A percentile compares a stretch with the other conserved stretches of the same genome.
Evolutionary conservation across 495 filamentous ascomycete species (phyloP).

Genomic region (Neurospora sp.): DNA sequence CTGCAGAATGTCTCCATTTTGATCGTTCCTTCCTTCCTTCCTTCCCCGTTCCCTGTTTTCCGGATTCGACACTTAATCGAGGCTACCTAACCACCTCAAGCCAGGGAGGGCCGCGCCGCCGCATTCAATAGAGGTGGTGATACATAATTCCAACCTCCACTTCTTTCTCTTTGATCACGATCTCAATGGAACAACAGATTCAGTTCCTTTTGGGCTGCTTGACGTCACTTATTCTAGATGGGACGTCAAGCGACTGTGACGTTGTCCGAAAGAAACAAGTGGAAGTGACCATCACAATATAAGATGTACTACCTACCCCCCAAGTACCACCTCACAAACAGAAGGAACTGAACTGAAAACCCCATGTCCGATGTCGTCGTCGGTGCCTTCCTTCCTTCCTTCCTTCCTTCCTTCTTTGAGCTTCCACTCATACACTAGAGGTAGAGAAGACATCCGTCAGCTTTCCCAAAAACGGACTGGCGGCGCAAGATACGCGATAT

Average conservation of each 20-base stretch:
- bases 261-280: not conserved
- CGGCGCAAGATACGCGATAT: not conserved
- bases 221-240: not conserved
- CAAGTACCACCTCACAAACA: not conserved
- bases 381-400: not conserved
- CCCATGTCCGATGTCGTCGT: not conserved
- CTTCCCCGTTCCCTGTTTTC: not conserved
- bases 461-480: not conserved
- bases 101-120: not conserved
- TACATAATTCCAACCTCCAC: not conserved
- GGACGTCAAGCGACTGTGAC: not conserved
- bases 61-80: not conserved
- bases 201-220: not conserved
- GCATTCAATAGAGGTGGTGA: not conserved
- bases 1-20: not conserved
- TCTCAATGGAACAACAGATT: not conserved
- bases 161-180: not conserved
- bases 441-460: not conserved
- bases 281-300: not conserved
- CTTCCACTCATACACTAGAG: not conserved
- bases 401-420: not conserved
- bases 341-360: not conserved
- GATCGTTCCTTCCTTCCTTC: not conserved
- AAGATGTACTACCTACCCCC: not conserved
- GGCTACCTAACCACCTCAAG: not conserved